Conservation (phyloP, 2,329 filamentous ascomycete genomes). For the Fusarium papillatum region DNA sequence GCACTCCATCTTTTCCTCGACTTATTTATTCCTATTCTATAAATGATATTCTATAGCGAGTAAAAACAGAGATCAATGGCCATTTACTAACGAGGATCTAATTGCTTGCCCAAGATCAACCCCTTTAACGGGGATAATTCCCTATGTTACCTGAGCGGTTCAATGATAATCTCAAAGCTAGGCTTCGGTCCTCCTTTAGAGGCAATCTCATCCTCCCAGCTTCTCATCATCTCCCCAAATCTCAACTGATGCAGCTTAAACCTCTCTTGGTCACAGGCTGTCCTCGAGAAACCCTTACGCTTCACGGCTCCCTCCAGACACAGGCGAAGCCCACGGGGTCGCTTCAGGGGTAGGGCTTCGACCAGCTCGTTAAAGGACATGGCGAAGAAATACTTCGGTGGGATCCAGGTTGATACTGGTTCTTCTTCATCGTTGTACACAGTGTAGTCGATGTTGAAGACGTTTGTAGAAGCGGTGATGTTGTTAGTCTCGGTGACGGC, state of each 20-base stretch:
- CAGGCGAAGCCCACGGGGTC: neutral
- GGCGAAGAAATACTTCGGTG: neutral
- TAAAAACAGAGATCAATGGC: neutral
- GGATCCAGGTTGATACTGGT: neutral
- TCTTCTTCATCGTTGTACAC: neutral
- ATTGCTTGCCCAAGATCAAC: neutral
- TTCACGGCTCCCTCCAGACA: neutral
- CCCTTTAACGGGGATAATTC: neutral
- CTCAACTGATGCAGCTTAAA: neutral
- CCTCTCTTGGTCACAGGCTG: neutral
- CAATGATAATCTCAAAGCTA: conserved; percentile 7
- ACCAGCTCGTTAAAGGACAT: neutral
- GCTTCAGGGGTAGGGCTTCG: neutral
- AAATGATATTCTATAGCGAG: neutral
- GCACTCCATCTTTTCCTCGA: neutral
- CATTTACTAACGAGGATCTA: neutral
- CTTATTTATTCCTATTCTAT: neutral
- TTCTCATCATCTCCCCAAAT: neutral
- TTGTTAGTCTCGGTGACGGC: neutral
- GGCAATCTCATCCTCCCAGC: neutral
- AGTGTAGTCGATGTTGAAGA: conserved; percentile 10
- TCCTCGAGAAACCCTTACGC: neutral
- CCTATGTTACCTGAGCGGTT: neutral
- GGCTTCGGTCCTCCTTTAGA: neutral
- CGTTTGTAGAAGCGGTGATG: neutral